Conservation (phyloP, 139 green algal genomes). For the Picochlorum sp. region DNA sequence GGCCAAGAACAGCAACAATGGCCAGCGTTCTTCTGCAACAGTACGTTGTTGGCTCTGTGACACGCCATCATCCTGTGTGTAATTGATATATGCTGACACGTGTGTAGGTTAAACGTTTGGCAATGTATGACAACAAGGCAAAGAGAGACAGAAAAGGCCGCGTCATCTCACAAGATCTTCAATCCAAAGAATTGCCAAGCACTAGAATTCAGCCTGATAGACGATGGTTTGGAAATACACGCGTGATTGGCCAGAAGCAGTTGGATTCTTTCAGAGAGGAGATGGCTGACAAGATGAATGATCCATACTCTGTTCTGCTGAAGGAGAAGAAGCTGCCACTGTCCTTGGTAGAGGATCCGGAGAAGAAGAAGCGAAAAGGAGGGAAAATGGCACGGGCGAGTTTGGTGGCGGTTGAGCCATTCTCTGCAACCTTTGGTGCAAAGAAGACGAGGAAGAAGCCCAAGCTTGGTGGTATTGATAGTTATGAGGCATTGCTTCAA, state of each 20-base stretch:
- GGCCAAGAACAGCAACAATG: slow-evolving; percentile 42
- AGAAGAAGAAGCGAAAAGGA: slow-evolving; percentile 16
- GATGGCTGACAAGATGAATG: slow-evolving; percentile 82
- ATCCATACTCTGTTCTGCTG: slow-evolving; percentile 90
- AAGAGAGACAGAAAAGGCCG: slow-evolving; percentile 83
- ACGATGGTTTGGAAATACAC: slow-evolving; percentile 95
- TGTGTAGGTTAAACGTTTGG: slow-evolving; percentile 75
- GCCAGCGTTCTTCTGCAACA: slow-evolving; percentile 62
- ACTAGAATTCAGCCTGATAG: slow-evolving; percentile 95
- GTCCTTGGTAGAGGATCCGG: slow-evolving; percentile 78
- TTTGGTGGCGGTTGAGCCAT: slow-evolving; percentile 79
- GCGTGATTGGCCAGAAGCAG: slow-evolving; percentile 94
- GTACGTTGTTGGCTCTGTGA: slow-evolving; percentile 30
- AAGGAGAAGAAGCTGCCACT: slow-evolving; percentile 93
- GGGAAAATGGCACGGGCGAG: slow-evolving; percentile 31
- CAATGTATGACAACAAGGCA: slow-evolving; percentile 92
- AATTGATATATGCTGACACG: too few species aligned
- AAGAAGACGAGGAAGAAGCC: slow-evolving; percentile 72
- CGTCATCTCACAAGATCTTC: slow-evolving; percentile 79
- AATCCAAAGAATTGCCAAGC: slow-evolving; percentile 88
- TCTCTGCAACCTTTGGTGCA: slow-evolving; percentile 76
- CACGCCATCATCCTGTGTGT: too few species aligned
- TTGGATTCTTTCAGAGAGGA: slow-evolving; percentile 90
- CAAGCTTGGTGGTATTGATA: slow-evolving; percentile 59
- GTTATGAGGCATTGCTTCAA: slow-evolving; percentile 51